These are phyloP conservation scores for Kalmanozyma brasiliensis DNA, from an alignment of 1,284 basidiomycete genomes.

Conservation along the genomic window DNA sequence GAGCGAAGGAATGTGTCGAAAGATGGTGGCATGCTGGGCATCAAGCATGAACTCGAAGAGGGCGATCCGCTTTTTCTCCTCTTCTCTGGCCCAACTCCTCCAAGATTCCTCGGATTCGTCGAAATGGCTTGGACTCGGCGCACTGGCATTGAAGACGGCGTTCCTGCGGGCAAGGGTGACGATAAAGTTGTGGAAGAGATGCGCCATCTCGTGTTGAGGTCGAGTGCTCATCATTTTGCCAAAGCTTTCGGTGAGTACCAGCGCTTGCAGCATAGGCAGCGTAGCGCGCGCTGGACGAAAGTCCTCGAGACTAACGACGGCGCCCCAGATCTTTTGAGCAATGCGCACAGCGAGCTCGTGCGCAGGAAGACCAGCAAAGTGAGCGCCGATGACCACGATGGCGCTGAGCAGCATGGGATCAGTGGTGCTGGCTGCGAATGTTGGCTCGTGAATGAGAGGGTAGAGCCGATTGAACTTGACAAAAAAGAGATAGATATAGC, in stretches of 20 bases:
- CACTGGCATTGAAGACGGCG: slow-evolving; percentile 52
- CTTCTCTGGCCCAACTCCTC: slow-evolving; percentile 54
- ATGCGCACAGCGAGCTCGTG: slow-evolving; percentile 54
- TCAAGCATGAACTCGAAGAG: slow-evolving; percentile 57
- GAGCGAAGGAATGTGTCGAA: slow-evolving; percentile 56
- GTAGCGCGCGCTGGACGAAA: slow-evolving; percentile 56
- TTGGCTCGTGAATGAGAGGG: slow-evolving; percentile 57
- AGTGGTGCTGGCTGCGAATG: slow-evolving; percentile 50
- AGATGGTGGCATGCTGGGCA: slow-evolving; percentile 52
- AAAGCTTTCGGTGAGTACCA: slow-evolving; percentile 55
- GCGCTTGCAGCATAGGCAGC: slow-evolving; percentile 54
- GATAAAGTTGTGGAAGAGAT: slow-evolving; percentile 61
- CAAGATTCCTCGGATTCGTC: slow-evolving; percentile 48
- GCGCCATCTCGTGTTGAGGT: slow-evolving; percentile 58
- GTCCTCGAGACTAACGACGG: slow-evolving; percentile 54
- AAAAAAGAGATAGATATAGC: slow-evolving; percentile 59
- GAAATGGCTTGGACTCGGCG: slow-evolving; percentile 23
- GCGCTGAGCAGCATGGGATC: slow-evolving; percentile 56
- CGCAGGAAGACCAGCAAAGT: slow-evolving; percentile 54
- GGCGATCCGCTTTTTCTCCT: slow-evolving; percentile 59
- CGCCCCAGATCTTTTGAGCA: slow-evolving; percentile 56
- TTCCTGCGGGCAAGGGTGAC: slow-evolving; percentile 55
- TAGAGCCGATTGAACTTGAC: slow-evolving; percentile 54
- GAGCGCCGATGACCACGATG: slow-evolving; percentile 53
- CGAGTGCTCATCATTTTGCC: slow-evolving; percentile 58